Conservation (phyloP, 192 early-diverging fungal genomes). For the Anaeromyces robustus region DNA sequence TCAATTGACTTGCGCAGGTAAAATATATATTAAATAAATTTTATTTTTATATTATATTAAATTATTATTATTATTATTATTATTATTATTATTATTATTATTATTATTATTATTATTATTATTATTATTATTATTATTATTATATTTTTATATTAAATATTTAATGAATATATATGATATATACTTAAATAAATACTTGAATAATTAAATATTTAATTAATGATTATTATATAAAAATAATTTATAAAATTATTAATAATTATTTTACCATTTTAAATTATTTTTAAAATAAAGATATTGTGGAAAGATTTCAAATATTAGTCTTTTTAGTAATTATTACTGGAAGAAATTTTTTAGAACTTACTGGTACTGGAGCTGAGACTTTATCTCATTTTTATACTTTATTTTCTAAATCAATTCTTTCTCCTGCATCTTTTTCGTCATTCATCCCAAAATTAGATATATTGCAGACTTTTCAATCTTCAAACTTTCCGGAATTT, state of each 20-base stretch:
- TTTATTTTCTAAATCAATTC: background rate
- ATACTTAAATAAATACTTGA: too few species aligned
- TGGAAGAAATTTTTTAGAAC: conserved; percentile 74
- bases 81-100: too few species aligned
- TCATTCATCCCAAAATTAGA: conserved; percentile 4
- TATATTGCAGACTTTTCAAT: conserved; percentile 1
- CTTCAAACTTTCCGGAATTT: background rate
- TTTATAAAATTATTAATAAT: too few species aligned
- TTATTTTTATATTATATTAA: too few species aligned
- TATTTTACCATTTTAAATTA: too few species aligned
- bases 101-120: too few species aligned
- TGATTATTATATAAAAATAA: too few species aligned
- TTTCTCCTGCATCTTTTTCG: background rate
- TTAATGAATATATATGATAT: too few species aligned
- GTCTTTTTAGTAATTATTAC: conserved; percentile 83
- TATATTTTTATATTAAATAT: too few species aligned
- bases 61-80: too few species aligned
- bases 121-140: too few species aligned
- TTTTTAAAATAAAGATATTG: conserved; percentile 49
- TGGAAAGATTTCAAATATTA: conserved; percentile 84
- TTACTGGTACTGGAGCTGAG: conserved; percentile 20
- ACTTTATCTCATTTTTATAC: background rate
- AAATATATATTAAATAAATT: background rate
- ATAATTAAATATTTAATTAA: too few species aligned
- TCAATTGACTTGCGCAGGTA: conserved; percentile 81